Evolutionary conservation across 495 filamentous ascomycete genomes (phyloP).

Genomic region (Xylona heveae): DNA sequence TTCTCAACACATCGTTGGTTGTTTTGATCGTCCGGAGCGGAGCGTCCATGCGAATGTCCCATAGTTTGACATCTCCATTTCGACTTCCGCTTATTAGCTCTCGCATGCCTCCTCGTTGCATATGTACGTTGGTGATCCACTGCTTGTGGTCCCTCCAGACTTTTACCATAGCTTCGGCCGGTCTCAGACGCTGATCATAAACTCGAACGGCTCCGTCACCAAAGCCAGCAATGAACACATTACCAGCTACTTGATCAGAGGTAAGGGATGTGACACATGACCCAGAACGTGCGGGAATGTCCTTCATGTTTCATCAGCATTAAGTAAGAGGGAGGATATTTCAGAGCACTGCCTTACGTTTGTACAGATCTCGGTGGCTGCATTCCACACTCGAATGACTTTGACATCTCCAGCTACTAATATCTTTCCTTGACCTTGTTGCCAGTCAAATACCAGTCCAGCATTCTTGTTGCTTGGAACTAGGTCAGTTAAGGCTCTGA

Average conservation of each 20-base stretch:
- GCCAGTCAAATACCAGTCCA: constrained; percentile 93
- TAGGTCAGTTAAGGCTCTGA: constrained; percentile 80
- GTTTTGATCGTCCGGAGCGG: constrained; percentile 51
- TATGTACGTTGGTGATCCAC: constrained; percentile 89
- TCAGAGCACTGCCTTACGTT: constrained; percentile 24
- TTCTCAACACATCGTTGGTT: constrained; percentile 59
- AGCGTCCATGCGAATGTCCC: constrained; percentile 78
- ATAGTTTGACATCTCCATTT: constrained; percentile 83
- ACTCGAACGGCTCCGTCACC: constrained; percentile 91
- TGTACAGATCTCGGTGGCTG: constrained; percentile 77
- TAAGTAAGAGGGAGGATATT: neutral
- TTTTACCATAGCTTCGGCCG: constrained; percentile 73
- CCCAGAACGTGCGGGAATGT: constrained; percentile 87
- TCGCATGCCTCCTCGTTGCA: constrained; percentile 85
- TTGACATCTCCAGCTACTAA: constrained; percentile 91
- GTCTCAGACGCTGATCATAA: constrained; percentile 70
- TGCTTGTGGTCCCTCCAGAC: constrained; percentile 89
- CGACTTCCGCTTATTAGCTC: constrained; percentile 74
- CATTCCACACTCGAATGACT: constrained; percentile 90
- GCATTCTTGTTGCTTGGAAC: constrained; percentile 84
- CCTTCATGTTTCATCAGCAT: constrained; percentile 17
- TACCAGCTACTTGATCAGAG: constrained; percentile 90
- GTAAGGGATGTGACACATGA: constrained; percentile 91
- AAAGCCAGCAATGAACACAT: constrained; percentile 88
- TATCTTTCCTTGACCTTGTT: constrained; percentile 85